Conservation (phyloP, 345 rosid species). For the Combretum micranthum region DNA sequence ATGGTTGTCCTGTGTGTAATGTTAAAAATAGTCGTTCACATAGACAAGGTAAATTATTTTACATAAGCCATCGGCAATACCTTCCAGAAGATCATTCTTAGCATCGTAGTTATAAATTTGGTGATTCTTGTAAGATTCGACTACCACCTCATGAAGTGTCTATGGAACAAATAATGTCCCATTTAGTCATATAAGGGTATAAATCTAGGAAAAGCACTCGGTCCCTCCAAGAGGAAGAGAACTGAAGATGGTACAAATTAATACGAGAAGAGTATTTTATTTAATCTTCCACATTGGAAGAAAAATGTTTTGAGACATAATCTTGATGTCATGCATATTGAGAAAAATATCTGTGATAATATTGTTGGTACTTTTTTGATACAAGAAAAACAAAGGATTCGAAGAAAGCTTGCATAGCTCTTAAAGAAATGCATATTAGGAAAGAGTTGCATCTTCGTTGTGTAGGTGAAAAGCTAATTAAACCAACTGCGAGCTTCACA, state of each 20-base stretch:
- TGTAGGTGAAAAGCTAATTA: too few species aligned
- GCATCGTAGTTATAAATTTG: background rate
- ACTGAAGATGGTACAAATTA: too few species aligned
- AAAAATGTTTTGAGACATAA: background rate
- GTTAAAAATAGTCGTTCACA: background rate
- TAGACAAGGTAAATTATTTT: background rate
- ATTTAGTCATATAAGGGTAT: background rate
- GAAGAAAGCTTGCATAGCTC: too few species aligned
- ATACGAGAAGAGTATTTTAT: background rate
- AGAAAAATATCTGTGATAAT: background rate
- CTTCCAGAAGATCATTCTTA: background rate
- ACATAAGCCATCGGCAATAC: background rate
- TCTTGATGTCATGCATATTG: slow-evolving; percentile 2
- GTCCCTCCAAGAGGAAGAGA: too few species aligned
- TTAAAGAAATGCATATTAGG: too few species aligned
- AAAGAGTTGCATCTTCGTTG: too few species aligned
- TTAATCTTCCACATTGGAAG: background rate
- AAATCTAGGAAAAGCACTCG: background rate
- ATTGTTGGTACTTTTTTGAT: background rate
- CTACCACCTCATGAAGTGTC: background rate
- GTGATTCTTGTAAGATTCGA: background rate
- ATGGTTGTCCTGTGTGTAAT: background rate
- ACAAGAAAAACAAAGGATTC: too few species aligned
- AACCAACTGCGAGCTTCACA: too few species aligned
- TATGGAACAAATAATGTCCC: background rate